Evolutionary conservation across 2,329 filamentous ascomycete species (phyloP), one percentile per base, ranked within the genome.

Genomic region (Cordyceps militaris): DNA sequence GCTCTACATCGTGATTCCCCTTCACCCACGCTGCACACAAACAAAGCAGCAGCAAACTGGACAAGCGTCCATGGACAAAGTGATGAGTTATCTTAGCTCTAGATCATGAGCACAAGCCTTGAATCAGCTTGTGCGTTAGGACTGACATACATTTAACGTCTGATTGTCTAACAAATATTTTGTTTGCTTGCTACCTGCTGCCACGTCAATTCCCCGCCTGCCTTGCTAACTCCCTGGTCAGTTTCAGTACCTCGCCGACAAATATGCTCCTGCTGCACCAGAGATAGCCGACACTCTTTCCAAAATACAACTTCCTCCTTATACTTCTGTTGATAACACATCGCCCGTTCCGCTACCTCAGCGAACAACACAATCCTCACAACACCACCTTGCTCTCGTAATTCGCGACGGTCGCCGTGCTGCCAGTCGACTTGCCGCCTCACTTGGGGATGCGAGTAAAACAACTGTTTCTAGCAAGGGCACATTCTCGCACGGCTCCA

Each of bases 51-150:
- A 57, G 26, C 62, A 56, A 26, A 32, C 10, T 19, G 59, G 42
- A 49, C 43, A 57, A 53, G 47, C 19, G 23, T 58, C 56, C 19
- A n/a, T 56, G 60, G 58, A 65, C 65, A 68, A 64, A 62, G 70
- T 74, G 71, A 74, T 74, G 72, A 74, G 68, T 66, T 67, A 71
- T 60, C 69, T 87, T 89, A 90, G 87, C 87, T 91, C 87, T 90
- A 90, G 87, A 90, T 88, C 87, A 86, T 79, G 80, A 89, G 85
- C 79, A 82, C 79, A 69, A 62, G 61, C 62, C 61, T 66, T 72
- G 77, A 76, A 79, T 76, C 77, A 61, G 59, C 60, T 63, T 64
- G 64, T 73, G 70, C 71, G 68, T n/a, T 73, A 56, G 82, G 86
- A 88, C 79, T 77, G 84, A 88, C 72, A 82, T 42, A 70, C 63